Base-by-base conservation (phyloP, 192 early-diverging fungal species). In the Umbelopsis ramanniana region DNA sequence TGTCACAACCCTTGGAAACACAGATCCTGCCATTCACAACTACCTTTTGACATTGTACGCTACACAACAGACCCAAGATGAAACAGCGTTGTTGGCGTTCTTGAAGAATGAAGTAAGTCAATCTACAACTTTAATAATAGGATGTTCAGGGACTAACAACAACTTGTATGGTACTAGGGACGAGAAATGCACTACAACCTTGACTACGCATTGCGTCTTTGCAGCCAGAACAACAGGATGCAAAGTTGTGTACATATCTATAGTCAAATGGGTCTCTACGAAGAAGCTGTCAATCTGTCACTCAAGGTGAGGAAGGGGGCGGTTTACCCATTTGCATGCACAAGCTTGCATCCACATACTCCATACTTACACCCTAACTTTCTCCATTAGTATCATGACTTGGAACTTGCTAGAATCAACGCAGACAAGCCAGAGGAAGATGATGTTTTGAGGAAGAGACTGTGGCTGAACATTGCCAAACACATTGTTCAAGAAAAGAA, bases 381-480 rank as follows among this genome's bases (percentile, higher is more conserved):
- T 33, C 66, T 68, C n/a, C 46, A 45, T 14, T 74, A 93, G 89
- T 85, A 90, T 67, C 77, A 91, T 21, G 95, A 99, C 72, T 70
- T 99, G 23, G 95, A 96, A 57, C 78, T 96, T 37, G 97, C 97
- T 10, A 86, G 89, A 74, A 96, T 95, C 35, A 94, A 97, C 70
- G 96, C 96, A 2, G 95, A 98, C 72, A 95, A 96, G 72, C 94
- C 94, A 0, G 90, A 95, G 45, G 94, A 97, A 37, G 92, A 96
- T 68, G 87, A 89, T 4, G 86, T 86, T 68, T 82, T 96, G 29
- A 85, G 92, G 35, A 94, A 93, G 74, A 89, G 92, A 72, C 83
- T 99, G 8, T 99, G 97, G 96, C 82, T 99, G 46, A 91, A 86
- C 74, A 98, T 99, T 77, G 97, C 95, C 6, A 90, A 91, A 43